phyloP scores from a whole-genome alignment of 345 rosid genomes.

The Euphorbia tirucalli region DNA sequence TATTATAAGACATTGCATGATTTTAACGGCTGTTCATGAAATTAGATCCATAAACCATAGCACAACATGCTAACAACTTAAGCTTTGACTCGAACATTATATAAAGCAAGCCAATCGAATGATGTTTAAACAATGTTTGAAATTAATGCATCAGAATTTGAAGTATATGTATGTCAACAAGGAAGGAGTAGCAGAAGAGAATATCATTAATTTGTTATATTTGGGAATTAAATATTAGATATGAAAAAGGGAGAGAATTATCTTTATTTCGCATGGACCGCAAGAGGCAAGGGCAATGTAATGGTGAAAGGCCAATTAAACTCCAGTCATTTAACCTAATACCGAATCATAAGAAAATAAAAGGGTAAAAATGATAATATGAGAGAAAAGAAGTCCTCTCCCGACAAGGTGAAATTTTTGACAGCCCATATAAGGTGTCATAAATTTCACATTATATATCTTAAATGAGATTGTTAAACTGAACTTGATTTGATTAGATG shows the following conservation, averaged over 20 bases:
- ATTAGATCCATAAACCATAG: slow-evolving; percentile 4
- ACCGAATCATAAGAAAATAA: no score
- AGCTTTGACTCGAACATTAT: neutral
- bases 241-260: neutral
- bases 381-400: no score
- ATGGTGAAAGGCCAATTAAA: no score
- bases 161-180: neutral
- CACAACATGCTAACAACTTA: neutral
- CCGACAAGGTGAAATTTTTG: no score
- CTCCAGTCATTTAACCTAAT: no score
- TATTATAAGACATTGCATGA: neutral
- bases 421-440: no score
- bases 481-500: no score
- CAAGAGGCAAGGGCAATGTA: no score
- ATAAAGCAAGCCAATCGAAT: neutral
- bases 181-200: neutral
- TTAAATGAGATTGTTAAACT: no score
- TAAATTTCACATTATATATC: no score
- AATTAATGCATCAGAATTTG: neutral
- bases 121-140: neutral
- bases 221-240: neutral
- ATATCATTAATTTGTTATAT: neutral
- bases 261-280: no score
- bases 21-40: neutral
- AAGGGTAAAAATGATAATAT: no score